Conservation (phyloP, 208 protist species). For the Angomonas desouzai region DNA sequence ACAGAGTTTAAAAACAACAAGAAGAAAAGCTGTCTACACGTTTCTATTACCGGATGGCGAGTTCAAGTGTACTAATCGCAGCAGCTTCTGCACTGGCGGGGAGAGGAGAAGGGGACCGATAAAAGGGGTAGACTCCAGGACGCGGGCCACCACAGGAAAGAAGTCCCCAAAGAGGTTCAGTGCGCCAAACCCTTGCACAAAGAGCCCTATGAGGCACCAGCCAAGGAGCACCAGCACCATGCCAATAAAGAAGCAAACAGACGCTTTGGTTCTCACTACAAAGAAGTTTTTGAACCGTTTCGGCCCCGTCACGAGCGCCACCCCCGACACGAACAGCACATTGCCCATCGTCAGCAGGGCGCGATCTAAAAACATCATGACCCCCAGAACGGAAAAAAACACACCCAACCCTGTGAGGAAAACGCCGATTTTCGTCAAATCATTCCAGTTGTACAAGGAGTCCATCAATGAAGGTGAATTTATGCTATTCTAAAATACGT, state of each 20-base stretch:
- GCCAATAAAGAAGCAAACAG: slow-evolving; percentile 82
- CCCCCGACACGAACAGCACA: slow-evolving; percentile 79
- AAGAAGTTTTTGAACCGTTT: slow-evolving; percentile 77
- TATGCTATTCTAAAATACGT: slow-evolving; percentile 1
- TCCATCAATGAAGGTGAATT: slow-evolving; percentile 48
- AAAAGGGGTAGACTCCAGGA: slow-evolving; percentile 82
- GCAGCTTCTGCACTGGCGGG: slow-evolving; percentile 43
- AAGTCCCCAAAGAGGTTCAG: slow-evolving; percentile 92
- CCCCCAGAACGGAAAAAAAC: slow-evolving; percentile 75
- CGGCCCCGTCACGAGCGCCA: slow-evolving; percentile 85
- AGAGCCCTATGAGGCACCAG: slow-evolving; percentile 77
- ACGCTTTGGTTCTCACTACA: slow-evolving; percentile 61
- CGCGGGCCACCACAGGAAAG: slow-evolving; percentile 80
- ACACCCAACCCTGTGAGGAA: slow-evolving; percentile 75
- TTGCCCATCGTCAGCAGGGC: slow-evolving; percentile 89
- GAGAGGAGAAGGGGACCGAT: slow-evolving; percentile 76
- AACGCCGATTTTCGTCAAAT: slow-evolving; percentile 88
- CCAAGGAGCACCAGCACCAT: slow-evolving; percentile 77
- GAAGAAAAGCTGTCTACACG: slow-evolving; percentile 29
- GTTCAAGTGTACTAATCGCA: slow-evolving; percentile 37
- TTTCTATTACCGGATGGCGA: slow-evolving; percentile 48
- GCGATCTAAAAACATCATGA: slow-evolving; percentile 81
- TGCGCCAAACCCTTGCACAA: slow-evolving; percentile 80
- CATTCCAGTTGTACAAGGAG: slow-evolving; percentile 85
- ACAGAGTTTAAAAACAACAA: background rate